Evolutionary conservation across 2,329 filamentous ascomycete genomes (phyloP).

Genomic region (Fusarium irregulare): DNA sequence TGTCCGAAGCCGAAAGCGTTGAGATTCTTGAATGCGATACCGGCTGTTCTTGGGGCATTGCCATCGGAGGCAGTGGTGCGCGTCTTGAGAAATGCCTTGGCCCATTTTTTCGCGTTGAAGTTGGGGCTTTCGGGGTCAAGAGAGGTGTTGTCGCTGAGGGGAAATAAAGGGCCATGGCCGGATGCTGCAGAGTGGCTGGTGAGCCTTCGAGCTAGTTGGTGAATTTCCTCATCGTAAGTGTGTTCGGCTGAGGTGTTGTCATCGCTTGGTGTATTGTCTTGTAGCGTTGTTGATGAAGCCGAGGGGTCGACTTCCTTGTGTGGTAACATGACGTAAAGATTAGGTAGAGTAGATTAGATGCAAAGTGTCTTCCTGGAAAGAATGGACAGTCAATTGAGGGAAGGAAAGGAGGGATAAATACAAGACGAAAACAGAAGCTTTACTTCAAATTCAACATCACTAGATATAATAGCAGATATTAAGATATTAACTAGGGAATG

Average conservation of each 20-base stretch:
- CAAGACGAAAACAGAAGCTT: not conserved
- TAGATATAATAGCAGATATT: not conserved
- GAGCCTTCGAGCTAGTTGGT: constrained; percentile 25
- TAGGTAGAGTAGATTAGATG: not conserved
- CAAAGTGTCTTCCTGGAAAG: not conserved
- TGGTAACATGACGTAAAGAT: not conserved
- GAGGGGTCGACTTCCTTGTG: not conserved
- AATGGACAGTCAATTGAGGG: not conserved
- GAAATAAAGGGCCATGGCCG: constrained; percentile 33
- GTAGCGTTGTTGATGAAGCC: not conserved
- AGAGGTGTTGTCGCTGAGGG: constrained; percentile 23
- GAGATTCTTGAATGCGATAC: constrained; percentile 72
- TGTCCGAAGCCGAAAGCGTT: constrained; percentile 73
- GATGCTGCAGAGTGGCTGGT: constrained; percentile 22
- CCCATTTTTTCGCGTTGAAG: constrained; percentile 58
- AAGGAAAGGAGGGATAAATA: not conserved
- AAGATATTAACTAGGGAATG: too few relatives aligned
- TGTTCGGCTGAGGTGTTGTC: not conserved
- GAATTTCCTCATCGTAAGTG: constrained; percentile 7
- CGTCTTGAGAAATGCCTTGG: constrained; percentile 51
- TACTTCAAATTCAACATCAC: too few relatives aligned
- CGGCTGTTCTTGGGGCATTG: constrained; percentile 65
- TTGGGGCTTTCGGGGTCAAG: constrained; percentile 55
- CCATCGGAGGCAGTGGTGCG: constrained; percentile 53
- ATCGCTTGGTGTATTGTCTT: not conserved